phyloP scores from a whole-genome alignment of 768 basidiomycete genomes.

The Tylopilus intermedius region DNA sequence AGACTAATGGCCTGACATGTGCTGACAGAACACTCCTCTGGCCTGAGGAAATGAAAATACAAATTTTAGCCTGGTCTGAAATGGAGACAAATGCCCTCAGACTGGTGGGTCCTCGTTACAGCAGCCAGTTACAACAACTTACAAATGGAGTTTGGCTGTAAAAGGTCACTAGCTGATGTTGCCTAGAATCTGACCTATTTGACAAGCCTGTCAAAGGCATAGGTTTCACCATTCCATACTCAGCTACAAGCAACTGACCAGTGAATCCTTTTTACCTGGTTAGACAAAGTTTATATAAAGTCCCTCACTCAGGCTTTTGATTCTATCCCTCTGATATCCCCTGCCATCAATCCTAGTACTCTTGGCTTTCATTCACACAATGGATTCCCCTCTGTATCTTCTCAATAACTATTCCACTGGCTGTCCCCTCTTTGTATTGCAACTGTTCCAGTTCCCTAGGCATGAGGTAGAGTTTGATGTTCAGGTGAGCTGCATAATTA shows the following conservation, averaged over 20 bases:
- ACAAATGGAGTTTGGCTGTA: constrained; percentile 27
- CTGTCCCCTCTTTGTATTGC: background rate
- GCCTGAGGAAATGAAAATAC: constrained; percentile 11
- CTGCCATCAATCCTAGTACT: constrained; percentile 21
- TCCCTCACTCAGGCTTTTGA: constrained; percentile 9
- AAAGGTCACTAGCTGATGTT: constrained; percentile 12
- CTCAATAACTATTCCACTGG: background rate
- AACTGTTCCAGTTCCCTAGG: background rate
- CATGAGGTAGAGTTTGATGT: constrained; percentile 24
- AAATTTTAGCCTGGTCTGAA: constrained; percentile 20
- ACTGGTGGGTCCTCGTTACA: constrained; percentile 28
- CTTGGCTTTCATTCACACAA: constrained; percentile 8
- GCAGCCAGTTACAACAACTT: constrained; percentile 23
- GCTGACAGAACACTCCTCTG: background rate
- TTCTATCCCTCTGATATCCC: constrained; percentile 3
- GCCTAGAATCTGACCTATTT: constrained; percentile 29
- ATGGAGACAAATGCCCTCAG: constrained; percentile 22
- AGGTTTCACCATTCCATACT: too few species aligned
- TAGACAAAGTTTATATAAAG: constrained; percentile 31
- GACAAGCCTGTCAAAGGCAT: constrained; percentile 28
- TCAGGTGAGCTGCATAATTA: constrained; percentile 6
- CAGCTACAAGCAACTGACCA: constrained; percentile 19
- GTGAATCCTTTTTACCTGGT: constrained; percentile 19
- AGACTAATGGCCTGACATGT: constrained; percentile 13
- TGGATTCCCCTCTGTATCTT: constrained; percentile 9